Evolutionary conservation across 306 rosid species (phyloP), one percentile per base, ranked within the genome.

Genomic region (Gleditsia sinensis): DNA sequence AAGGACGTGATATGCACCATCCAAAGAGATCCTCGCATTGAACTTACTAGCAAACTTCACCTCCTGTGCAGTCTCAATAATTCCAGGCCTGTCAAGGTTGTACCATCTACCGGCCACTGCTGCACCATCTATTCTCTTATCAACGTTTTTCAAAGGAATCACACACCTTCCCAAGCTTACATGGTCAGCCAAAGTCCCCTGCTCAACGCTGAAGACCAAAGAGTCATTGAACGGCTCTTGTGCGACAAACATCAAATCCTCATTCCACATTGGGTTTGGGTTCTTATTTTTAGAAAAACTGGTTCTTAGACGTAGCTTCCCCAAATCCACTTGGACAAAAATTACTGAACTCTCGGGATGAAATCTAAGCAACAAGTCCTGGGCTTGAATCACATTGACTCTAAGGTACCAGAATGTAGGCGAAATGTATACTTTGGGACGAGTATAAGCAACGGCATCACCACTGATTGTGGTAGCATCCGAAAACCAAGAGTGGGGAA

Each of bases 341-440:
- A 82, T 23, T 9, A 77, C 80, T 3, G 83, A 75, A 6, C 42
- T 71, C 21, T 59, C 39, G 0, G 75, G 77, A 32, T 45, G 28
- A 23, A 66, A 39, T 32, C 11, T 69, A 0, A 76, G 49, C 19
- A 80, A 69, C 79, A 87, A 80, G 74, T 82, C 84, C 5, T 77
- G 82, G 42, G 87, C 91, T 75, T 84, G 85, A 50, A 87, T 80
- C 55, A 82, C 76, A 37, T 80, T 84, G 33, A 84, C 80, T 62
- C 83, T 84, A 1, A 87, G 82, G 30, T 87, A 87, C 91, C 91
- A 84, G 0, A 87, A 71, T 21, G 72, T 75, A 1, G 89, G 91
- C 4, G 85, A 80, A 5, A 72, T 66, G 11, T 87, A 85, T 0
- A 85, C 77, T 77, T 87, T 83, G 14, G 87, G 78, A 46, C 83